Base-by-base conservation (phyloP, 2,329 filamentous ascomycete genomes). In the Sordariomycetes sp. region DNA sequence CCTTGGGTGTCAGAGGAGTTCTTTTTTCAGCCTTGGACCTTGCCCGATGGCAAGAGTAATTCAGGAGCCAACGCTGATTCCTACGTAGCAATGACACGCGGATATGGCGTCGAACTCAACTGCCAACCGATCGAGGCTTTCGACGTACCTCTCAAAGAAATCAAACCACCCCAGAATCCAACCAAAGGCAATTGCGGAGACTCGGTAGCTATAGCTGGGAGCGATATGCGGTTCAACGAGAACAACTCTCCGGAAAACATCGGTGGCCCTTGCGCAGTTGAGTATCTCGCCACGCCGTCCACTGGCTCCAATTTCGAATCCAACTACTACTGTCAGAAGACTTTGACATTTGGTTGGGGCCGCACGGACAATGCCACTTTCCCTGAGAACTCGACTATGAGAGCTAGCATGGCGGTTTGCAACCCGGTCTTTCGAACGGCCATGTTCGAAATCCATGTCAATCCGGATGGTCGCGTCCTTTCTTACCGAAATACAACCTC, bases 21-120 rank as follows among this genome's bases (percentile, higher is more conserved):
- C 10, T 66, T 61, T 8, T 79, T 75, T 29, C 38, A 73, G 0
- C 67, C 70, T 3, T 33, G 11, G 17, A n/a, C n/a, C n/a, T n/a
- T n/a, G n/a, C n/a, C n/a, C n/a, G n/a, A n/a, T n/a, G n/a, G n/a
- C n/a, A n/a, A n/a, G n/a, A n/a, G n/a, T n/a, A n/a, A n/a, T n/a
- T n/a, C n/a, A n/a, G n/a, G n/a, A n/a, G n/a, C n/a, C n/a, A n/a
- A n/a, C n/a, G n/a, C n/a, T n/a, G n/a, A n/a, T n/a, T n/a, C n/a
- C n/a, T n/a, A n/a, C 23, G 46, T 10, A 8, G 19, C 49, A 1
- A 8, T 12, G 1, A 54, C 52, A 0, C 41, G 47, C 5, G 57
- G 57, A 0, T 58, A 53, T 16, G 54, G 57, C 0, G 34, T 46
- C 0, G 30, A 27, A 0, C 32, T 41, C 0, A 49, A 51, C 11